Evolutionary conservation across 345 rosid species (phyloP).

Genomic region (Citropsis articulata): DNA sequence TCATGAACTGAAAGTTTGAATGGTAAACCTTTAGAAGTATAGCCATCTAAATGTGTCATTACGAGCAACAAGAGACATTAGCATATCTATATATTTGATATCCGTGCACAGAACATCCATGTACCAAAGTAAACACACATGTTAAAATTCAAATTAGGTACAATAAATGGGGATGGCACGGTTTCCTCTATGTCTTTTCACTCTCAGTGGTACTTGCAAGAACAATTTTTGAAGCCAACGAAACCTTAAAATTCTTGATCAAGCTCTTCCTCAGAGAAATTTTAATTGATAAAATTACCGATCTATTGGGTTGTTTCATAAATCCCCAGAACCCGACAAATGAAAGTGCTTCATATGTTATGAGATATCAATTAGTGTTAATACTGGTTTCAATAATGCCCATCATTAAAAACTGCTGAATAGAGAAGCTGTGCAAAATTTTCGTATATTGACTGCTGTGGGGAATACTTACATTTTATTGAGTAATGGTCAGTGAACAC

Average conservation of each 20-base stretch:
- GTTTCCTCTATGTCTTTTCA: no score
- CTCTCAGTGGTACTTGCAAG: no score
- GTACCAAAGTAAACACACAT: no score
- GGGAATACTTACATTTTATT: constrained; percentile 4
- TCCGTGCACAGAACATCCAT: background rate
- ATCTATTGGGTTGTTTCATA: background rate
- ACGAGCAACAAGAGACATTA: background rate
- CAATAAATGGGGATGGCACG: no score
- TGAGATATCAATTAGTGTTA: no score
- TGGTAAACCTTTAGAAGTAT: background rate
- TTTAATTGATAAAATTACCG: no score
- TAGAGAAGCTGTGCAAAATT: background rate
- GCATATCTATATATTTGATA: background rate
- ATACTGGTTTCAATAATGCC: no score
- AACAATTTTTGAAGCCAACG: no score
- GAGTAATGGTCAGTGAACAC: background rate
- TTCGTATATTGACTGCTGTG: background rate
- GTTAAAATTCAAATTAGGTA: no score
- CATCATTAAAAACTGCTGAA: background rate
- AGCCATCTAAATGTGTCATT: no score
- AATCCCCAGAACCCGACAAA: no score
- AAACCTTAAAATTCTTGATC: background rate
- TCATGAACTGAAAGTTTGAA: background rate
- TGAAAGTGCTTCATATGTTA: no score
- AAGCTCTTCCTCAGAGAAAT: background rate